Percentiles rank a stretch among this genome's conserved stretches.
Conservation (phyloP, 179 eudicot species). For the Patellifolia procumbens region DNA sequence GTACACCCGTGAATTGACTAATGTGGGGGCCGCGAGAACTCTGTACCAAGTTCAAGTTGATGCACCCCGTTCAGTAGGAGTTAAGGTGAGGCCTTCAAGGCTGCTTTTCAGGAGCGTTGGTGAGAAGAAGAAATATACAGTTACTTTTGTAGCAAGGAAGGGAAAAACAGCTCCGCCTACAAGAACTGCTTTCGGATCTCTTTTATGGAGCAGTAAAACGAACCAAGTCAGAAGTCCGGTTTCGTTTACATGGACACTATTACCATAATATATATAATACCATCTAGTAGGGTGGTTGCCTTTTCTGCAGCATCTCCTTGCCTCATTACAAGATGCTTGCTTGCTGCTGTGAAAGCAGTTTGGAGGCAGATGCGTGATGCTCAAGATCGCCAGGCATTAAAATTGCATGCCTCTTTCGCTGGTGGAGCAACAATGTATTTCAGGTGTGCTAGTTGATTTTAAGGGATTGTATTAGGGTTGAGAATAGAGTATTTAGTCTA, state of each 20-base stretch:
- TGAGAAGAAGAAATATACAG: conserved; percentile 71
- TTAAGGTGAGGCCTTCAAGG: conserved; percentile 65
- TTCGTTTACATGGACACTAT: conserved; percentile 59
- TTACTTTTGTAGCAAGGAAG: conserved; percentile 62
- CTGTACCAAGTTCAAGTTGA: conserved; percentile 50
- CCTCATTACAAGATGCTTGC: conserved; percentile 1
- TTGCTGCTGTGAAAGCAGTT: conserved; percentile 7
- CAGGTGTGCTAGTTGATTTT: conserved; percentile 6
- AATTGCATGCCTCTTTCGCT: neutral
- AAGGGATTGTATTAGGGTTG: conserved; percentile 24
- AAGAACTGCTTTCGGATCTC: conserved; percentile 58
- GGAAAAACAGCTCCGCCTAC: conserved; percentile 33
- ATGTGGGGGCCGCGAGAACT: conserved; percentile 64
- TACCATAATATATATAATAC: conserved; percentile 12
- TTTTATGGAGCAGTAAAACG: conserved; percentile 59
- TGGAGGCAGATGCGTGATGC: conserved; percentile 21
- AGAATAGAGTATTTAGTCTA: conserved; percentile 15
- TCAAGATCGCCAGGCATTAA: conserved; percentile 4
- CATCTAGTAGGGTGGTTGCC: neutral
- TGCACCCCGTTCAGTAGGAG: conserved; percentile 52
- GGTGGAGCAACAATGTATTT: conserved; percentile 7
- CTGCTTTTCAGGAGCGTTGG: conserved; percentile 66
- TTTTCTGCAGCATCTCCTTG: conserved; percentile 4
- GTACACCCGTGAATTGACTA: conserved; percentile 70
- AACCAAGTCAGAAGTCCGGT: conserved; percentile 76